Evolutionary conservation across 257 asterid genomes (phyloP).

Genomic region (Coffea canephora): DNA sequence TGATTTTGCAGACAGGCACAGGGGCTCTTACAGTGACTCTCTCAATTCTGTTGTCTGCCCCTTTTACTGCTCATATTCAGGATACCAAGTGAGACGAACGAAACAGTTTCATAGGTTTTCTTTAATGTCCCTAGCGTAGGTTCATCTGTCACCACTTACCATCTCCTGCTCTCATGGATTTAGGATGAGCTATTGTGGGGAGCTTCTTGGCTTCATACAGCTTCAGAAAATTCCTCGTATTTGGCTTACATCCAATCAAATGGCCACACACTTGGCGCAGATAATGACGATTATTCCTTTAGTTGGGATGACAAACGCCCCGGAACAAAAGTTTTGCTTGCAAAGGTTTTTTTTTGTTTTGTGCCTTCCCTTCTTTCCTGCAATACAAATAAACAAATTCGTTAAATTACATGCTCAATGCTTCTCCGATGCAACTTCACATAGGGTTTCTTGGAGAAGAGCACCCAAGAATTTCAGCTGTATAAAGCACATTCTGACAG

Average conservation of each 20-base stretch:
- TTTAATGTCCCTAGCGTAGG: not conserved
- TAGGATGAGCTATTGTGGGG: constrained; percentile 95
- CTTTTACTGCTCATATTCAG: constrained; percentile 83
- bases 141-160: too few relatives aligned
- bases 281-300: constrained; percentile 67
- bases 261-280: constrained; percentile 70
- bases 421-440: not conserved
- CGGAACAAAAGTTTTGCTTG: constrained; percentile 72
- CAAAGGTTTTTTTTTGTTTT: constrained; percentile 41
- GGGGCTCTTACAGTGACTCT: constrained; percentile 84
- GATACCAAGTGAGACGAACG: constrained; percentile 56
- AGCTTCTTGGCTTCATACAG: constrained; percentile 88
- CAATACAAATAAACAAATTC: not conserved
- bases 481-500: constrained; percentile 86
- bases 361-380: too few relatives aligned
- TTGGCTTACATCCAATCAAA: constrained; percentile 65
- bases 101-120: not conserved
- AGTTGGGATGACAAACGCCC: constrained; percentile 92
- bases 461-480: constrained; percentile 48
- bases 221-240: constrained; percentile 50
- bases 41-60: constrained; percentile 75
- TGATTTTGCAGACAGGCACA: constrained; percentile 63
- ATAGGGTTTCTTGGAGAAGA: constrained; percentile 64
- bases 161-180: not conserved
- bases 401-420: not conserved